These are phyloP conservation scores for Vitis cinerea DNA, from an alignment of 164 flowering plant species.

Conservation along the genomic window DNA sequence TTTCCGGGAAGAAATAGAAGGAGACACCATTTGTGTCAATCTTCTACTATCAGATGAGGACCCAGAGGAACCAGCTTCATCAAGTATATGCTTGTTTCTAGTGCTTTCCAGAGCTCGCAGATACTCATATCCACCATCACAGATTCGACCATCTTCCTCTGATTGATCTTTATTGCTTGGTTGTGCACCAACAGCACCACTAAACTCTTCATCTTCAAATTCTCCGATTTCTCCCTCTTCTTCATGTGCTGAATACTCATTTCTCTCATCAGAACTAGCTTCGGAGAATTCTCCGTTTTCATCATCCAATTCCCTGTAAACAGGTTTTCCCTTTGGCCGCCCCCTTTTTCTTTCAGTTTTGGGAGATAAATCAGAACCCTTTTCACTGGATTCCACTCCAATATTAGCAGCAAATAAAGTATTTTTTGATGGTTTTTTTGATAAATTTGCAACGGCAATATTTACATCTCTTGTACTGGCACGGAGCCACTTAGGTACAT, in stretches of 20 bases:
- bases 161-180: slow-evolving; percentile 44
- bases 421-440: slow-evolving; percentile 75
- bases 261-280: slow-evolving; percentile 81
- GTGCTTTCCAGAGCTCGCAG: slow-evolving; percentile 35
- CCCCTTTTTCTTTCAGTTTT: slow-evolving; percentile 75
- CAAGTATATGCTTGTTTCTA: slow-evolving; percentile 42
- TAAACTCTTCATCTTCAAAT: slow-evolving; percentile 77
- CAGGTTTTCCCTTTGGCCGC: slow-evolving; percentile 70
- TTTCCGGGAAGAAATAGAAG: slow-evolving; percentile 75
- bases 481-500: slow-evolving; percentile 97
- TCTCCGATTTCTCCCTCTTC: slow-evolving; percentile 90
- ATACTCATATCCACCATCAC: slow-evolving; percentile 49
- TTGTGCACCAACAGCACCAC: slow-evolving; percentile 51
- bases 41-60: slow-evolving; percentile 75
- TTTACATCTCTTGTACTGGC: slow-evolving; percentile 77
- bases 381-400: slow-evolving; percentile 48
- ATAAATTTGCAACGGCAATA: slow-evolving; percentile 57
- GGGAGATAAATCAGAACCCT: slow-evolving; percentile 41
- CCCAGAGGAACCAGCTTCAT: slow-evolving; percentile 84
- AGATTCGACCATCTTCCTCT: slow-evolving; percentile 63
- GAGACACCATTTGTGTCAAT: slow-evolving; percentile 49
- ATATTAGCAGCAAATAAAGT: slow-evolving; percentile 33
- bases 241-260: slow-evolving; percentile 58
- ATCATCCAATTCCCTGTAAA: slow-evolving; percentile 86
- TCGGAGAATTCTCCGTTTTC: slow-evolving; percentile 83